Evolutionary conservation across 106 monocot species (phyloP).

Genomic region (Dendrobium catenatum): DNA sequence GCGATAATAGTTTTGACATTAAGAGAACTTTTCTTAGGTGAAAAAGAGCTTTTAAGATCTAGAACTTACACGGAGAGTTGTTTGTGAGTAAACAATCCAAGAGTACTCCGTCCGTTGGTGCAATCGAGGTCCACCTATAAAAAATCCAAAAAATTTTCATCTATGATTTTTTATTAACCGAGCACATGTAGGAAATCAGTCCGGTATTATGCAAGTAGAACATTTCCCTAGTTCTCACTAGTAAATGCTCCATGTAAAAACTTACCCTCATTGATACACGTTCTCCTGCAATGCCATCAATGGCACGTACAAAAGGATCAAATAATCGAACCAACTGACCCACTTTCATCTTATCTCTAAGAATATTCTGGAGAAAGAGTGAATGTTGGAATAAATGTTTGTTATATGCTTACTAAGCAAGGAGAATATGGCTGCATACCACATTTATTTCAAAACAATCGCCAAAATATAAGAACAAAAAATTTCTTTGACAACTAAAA

Average conservation of each 20-base stretch:
- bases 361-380: slow-evolving; percentile 41
- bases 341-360: slow-evolving; percentile 72
- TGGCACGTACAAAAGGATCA: slow-evolving; percentile 74
- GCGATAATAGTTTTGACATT: background rate
- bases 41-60: background rate
- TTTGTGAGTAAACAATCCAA: slow-evolving; percentile 82
- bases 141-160: background rate
- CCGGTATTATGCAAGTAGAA: background rate
- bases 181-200: background rate
- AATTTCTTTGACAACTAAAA: background rate
- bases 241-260: background rate
- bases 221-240: background rate
- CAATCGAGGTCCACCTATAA: slow-evolving; percentile 89
- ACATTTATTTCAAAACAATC: background rate
- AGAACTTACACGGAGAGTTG: slow-evolving; percentile 73
- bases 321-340: slow-evolving; percentile 56
- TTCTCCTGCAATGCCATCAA: slow-evolving; percentile 85
- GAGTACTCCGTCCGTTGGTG: slow-evolving; percentile 66
- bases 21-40: background rate
- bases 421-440: background rate
- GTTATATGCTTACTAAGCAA: background rate
- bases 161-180: no score
- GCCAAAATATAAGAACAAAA: slow-evolving; percentile 1
- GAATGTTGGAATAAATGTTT: background rate
- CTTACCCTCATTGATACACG: slow-evolving; percentile 88